phyloP scores from a whole-genome alignment of 2,329 filamentous ascomycete genomes.

The Penicillium sp. region DNA sequence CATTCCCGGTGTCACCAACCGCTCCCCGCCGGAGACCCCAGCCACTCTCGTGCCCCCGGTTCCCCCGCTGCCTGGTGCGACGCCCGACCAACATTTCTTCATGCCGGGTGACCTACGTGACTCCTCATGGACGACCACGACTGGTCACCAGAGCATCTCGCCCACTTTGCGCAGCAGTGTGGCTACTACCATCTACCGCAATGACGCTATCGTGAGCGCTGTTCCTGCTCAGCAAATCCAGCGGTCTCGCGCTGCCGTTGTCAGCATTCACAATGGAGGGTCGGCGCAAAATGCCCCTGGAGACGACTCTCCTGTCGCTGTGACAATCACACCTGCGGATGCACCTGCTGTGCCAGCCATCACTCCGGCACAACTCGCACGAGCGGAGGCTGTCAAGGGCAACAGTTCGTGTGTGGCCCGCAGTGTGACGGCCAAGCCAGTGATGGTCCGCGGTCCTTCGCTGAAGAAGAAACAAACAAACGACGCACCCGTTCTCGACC shows the following conservation, averaged over 20 bases:
- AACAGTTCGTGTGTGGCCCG: constrained; percentile 46
- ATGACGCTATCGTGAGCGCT: constrained; percentile 77
- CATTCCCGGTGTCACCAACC: constrained; percentile 93
- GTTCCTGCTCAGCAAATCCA: constrained; percentile 80
- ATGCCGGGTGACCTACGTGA: constrained; percentile 85
- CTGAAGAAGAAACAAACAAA: constrained; percentile 35
- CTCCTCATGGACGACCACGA: constrained; percentile 78
- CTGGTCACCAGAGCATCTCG: constrained; percentile 49
- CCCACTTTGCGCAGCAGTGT: constrained; percentile 60
- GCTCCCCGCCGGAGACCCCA: constrained; percentile 78
- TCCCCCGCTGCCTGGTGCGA: constrained; percentile 73
- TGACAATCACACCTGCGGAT: constrained; percentile 31
- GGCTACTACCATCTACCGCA: constrained; percentile 89
- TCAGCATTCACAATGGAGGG: constrained; percentile 77
- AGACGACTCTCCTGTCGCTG: constrained; percentile 37
- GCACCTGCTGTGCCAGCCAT: constrained; percentile 71
- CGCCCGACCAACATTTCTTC: constrained; percentile 84
- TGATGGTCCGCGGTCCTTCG: constrained; percentile 42
- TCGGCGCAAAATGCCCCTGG: constrained; percentile 43
- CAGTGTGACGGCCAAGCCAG: constrained; percentile 43
- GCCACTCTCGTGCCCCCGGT: constrained; percentile 83
- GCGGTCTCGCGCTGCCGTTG: constrained; percentile 83
- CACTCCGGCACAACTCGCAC: constrained; percentile 49
- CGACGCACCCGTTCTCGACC: constrained; percentile 18
- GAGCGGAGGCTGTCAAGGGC: constrained; percentile 34